Base-by-base conservation (phyloP, 2,329 filamentous ascomycete genomes). In the Stachybotrys chartarum region DNA sequence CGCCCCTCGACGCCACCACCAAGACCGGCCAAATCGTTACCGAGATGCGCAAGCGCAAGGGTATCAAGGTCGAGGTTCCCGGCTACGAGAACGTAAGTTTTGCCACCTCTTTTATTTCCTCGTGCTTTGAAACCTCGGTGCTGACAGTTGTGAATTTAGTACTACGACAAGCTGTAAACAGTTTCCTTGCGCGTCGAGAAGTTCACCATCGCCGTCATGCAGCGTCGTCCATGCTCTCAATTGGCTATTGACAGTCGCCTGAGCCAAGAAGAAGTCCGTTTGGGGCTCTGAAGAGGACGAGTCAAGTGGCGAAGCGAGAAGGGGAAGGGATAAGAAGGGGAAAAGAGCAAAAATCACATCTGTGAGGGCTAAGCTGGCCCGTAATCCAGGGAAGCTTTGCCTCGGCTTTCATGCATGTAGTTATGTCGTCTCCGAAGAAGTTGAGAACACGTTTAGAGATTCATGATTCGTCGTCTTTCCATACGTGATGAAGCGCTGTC, bases 1-100 rank as follows among this genome's bases (percentile, higher is more conserved):
- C 89, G 67, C 87, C 90, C 66, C 84, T 97, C 71, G 93, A 99
- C 78, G 64, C 77, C 73, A 87, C 85, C 70, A 85, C 84, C 71
- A 90, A 92, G 84, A 83, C 88, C 69, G 94, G 92, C 74, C 76
- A 84, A 73, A 82, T 97, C 68, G 91, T 97, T 68, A 79, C 82
- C 73, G 84, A 87, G 58, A 96, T 95, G 88, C 91, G 94, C 75
- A 97, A 97, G 87, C 90, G 93, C 80, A 99, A 99, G 91, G 94
- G 93, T 91, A 82, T 99, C 84, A 99, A 99, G 91, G 80, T 88
- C 72, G 85, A 91, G 70, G 89, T 97, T 74, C 93, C 94, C 69
- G 90, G 88, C 75, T 87, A 91, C 81, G 90, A 91, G 74, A 96
- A 97, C 85, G 91, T 94, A 85, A 91, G 90, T 89, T 62, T 56